Evolutionary conservation across 2,329 filamentous ascomycete genomes (phyloP).

Genomic region (Grosmannia huntii): DNA sequence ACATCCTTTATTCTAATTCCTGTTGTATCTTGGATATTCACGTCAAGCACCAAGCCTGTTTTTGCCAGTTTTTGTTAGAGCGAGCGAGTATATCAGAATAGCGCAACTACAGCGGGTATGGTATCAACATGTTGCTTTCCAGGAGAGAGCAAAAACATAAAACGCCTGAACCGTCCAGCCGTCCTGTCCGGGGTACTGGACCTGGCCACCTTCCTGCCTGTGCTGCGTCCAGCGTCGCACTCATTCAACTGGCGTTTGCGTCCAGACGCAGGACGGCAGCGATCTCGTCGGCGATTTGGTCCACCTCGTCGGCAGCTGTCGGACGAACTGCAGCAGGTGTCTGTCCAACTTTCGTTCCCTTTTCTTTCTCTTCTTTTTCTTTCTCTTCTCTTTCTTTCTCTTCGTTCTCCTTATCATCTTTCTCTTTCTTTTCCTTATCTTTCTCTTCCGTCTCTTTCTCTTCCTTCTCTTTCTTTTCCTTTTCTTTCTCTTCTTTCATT

Average conservation of each 20-base stretch:
- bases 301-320: slow-evolving; percentile 8
- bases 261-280: slow-evolving; percentile 8
- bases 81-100: background rate
- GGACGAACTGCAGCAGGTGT: background rate
- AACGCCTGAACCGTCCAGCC: too few species aligned
- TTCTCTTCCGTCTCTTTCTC: background rate
- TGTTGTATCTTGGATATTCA: background rate
- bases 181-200: too few species aligned
- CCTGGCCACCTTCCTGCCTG: background rate
- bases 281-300: slow-evolving; percentile 9
- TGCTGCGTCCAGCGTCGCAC: background rate
- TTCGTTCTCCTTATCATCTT: too few species aligned
- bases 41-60: background rate
- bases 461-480: background rate
- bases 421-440: background rate
- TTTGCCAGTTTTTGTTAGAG: background rate
- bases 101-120: background rate
- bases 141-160: background rate
- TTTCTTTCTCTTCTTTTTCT: background rate
- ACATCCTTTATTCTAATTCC: background rate
- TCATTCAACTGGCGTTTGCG: background rate
- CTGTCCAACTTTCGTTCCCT: background rate
- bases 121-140: background rate
- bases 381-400: too few species aligned
- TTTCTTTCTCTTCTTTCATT: background rate